Conservation (phyloP, 2,329 filamentous ascomycete genomes). For the Simplicillium aogashimaense region DNA sequence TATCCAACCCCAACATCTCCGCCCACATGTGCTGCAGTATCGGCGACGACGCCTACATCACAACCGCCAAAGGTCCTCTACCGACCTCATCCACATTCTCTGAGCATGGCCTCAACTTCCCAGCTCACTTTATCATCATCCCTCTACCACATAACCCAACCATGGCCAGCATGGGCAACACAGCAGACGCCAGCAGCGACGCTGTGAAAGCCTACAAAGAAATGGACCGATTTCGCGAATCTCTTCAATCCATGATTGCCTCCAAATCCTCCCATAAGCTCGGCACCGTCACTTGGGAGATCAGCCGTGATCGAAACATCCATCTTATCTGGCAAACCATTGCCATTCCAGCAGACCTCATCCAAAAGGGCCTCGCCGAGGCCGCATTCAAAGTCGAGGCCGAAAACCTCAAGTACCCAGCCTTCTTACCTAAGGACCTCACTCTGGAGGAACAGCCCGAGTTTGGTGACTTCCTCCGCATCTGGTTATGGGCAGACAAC, state of each 20-base stretch:
- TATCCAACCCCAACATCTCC: constrained; percentile 75
- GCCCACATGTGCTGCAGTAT: constrained; percentile 87
- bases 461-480: constrained; percentile 62
- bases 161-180: constrained; percentile 53
- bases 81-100: constrained; percentile 60
- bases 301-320: constrained; percentile 70
- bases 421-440: constrained; percentile 37
- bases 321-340: constrained; percentile 94
- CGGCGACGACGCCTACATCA: constrained; percentile 78
- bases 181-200: constrained; percentile 37
- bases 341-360: constrained; percentile 58
- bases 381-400: constrained; percentile 83
- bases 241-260: constrained; percentile 73
- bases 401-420: constrained; percentile 56
- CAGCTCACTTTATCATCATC: constrained; percentile 84
- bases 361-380: constrained; percentile 68
- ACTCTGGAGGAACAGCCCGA: constrained; percentile 38
- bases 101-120: constrained; percentile 57
- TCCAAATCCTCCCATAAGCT: constrained; percentile 45
- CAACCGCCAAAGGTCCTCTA: constrained; percentile 84
- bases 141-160: constrained; percentile 76
- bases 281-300: constrained; percentile 85
- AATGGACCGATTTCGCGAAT: constrained; percentile 71
- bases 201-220: constrained; percentile 59
- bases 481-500: constrained; percentile 66